phyloP scores from a whole-genome alignment of 2,329 filamentous ascomycete genomes.

The Leptosphaerulina australis region DNA sequence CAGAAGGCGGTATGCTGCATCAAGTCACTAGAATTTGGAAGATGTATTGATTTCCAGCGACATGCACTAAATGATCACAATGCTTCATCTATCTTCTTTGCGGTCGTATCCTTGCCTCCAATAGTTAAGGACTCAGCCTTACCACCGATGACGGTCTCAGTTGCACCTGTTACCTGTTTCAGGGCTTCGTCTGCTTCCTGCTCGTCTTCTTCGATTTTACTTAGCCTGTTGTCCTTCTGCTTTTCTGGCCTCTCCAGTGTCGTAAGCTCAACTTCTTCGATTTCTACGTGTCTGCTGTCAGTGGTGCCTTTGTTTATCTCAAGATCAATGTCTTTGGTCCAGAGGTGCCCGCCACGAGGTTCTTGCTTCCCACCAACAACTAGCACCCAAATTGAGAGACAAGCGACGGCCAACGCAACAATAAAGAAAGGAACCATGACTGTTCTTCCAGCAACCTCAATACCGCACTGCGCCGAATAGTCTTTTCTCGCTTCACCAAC shows the following conservation, averaged over 20 bases:
- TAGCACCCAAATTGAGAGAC: conserved; percentile 31
- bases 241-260: background rate
- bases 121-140: background rate
- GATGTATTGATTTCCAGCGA: too few relatives aligned
- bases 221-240: conserved; percentile 8
- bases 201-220: conserved; percentile 15
- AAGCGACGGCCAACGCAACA: conserved; percentile 26
- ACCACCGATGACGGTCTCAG: background rate
- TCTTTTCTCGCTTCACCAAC: conserved; percentile 36
- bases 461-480: conserved; percentile 36
- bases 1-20: too few relatives aligned
- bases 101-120: background rate
- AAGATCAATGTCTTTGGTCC: conserved; percentile 36
- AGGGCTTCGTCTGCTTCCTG: conserved; percentile 5
- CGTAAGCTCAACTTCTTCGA: conserved; percentile 14
- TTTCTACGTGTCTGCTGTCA: conserved; percentile 3
- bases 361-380: conserved; percentile 28
- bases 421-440: conserved; percentile 42
- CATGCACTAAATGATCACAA: background rate
- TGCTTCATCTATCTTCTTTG: background rate
- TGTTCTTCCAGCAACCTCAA: conserved; percentile 38
- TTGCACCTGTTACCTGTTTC: background rate
- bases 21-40: too few relatives aligned
- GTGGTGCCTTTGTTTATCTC: conserved; percentile 41
- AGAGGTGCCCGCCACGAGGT: conserved; percentile 30